Conservation (phyloP, 2,329 filamentous ascomycete genomes). For the Helicocarpus griseus region DNA sequence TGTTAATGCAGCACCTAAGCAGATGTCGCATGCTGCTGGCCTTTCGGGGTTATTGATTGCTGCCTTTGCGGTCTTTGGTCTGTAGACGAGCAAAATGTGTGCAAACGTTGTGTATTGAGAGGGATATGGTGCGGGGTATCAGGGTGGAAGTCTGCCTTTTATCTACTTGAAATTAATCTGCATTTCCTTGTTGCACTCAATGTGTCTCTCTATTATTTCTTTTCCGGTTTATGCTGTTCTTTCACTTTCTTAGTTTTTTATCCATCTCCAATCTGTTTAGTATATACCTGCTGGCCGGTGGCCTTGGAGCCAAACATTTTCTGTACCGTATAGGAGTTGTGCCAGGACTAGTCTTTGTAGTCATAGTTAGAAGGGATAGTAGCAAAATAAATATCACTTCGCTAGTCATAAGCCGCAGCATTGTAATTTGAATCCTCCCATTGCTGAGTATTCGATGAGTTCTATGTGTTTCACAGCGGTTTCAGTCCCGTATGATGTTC, state of each 20-base stretch:
- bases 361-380: neutral
- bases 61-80: conserved; percentile 5
- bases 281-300: neutral
- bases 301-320: neutral
- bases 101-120: neutral
- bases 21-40: conserved; percentile 3
- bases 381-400: neutral
- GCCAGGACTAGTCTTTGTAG: neutral
- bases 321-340: neutral
- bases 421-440: neutral
- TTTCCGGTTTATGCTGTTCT: neutral
- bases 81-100: neutral
- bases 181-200: neutral
- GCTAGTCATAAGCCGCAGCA: neutral
- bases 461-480: no score
- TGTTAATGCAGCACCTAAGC: conserved; percentile 5
- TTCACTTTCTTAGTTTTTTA: neutral
- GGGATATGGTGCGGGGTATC: neutral
- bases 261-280: neutral
- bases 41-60: conserved; percentile 5
- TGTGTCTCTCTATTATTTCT: neutral
- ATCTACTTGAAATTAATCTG: neutral
- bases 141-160: neutral
- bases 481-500: no score
- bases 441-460: neutral